Conservation (phyloP, 345 rosid genomes). For the Camelina hispida region DNA sequence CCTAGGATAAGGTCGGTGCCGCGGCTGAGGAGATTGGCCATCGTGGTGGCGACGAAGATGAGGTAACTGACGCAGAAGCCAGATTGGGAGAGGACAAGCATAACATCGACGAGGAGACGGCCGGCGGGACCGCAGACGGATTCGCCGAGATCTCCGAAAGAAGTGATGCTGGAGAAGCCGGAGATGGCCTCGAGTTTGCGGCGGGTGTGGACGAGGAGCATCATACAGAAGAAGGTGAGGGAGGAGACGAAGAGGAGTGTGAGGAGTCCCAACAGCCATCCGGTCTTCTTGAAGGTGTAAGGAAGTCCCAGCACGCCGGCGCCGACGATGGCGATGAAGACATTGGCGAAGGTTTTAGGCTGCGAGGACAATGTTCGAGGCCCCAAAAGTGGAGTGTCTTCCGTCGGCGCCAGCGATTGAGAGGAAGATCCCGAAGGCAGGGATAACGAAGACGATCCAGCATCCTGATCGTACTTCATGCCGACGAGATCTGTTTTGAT, state of each 20-base stretch:
- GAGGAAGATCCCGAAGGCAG: conserved; percentile 47
- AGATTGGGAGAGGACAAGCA: conserved; percentile 72
- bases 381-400: conserved; percentile 51
- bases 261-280: conserved; percentile 68
- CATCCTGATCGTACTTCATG: conserved; percentile 35
- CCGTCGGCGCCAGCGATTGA: conserved; percentile 45
- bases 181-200: conserved; percentile 59
- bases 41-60: conserved; percentile 63
- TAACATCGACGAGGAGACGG: conserved; percentile 58
- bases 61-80: conserved; percentile 79
- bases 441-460: conserved; percentile 41
- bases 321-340: conserved; percentile 28
- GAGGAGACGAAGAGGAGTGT: conserved; percentile 61
- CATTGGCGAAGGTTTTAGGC: conserved; percentile 55
- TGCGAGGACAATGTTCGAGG: conserved; percentile 53
- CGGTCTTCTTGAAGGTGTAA: conserved; percentile 60
- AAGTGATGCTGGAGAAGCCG: conserved; percentile 61
- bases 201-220: conserved; percentile 71
- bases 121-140: conserved; percentile 61
- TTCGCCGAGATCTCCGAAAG: conserved; percentile 73
- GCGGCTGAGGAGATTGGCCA: conserved; percentile 52
- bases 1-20: conserved; percentile 48
- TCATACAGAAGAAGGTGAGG: conserved; percentile 70
- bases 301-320: conserved; percentile 27
- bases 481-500: conserved; percentile 4